Base-by-base conservation (phyloP, 352 stramenopile species). In the Globisporangium splendens region DNA sequence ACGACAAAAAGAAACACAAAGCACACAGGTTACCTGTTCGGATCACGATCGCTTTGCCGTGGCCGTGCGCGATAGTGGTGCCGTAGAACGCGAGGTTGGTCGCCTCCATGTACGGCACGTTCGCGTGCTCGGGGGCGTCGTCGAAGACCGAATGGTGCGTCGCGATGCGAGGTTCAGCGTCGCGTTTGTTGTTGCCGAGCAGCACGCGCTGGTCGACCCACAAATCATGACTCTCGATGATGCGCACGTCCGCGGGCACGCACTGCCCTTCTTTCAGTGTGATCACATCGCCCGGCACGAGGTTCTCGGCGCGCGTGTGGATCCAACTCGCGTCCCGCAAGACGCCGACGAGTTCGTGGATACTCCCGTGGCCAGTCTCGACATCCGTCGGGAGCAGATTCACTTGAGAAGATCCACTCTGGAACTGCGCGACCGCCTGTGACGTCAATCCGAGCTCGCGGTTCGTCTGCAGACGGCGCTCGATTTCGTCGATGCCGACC, bases 271-370 rank as follows among this genome's bases (percentile, higher is more conserved):
- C 63, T 43, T 80, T 75, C 20, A 85, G 59, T 31, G 70, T 69
- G 50, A 85, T 77, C 20, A 85, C 56, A 51, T 85, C 75, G 1
- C 75, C 75, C 0, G 59, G 55, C 2, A 85, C 58, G 35, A 85
- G 55, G 48, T 82, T 85, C 54, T 85, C 75, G 12, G 75, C 75
- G 14, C 75, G 72, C 46, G 69, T 85, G 54, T 85, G 75, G 50
- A 85, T 74, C 75, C 75, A 85, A 24, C 56, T 75, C 38, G 72
- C 70, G 48, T 85, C 75, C 0, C 75, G 70, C 31, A 85, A 61
- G 54, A 85, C 75, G 13, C 62, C 75, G 2, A 85, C 75, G 21
- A 85, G 72, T 59, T 85, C 75, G 58, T 85, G 75, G 56, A 85
- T 80, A 10, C 56, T 61, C 8, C 75, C 75, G 35, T 85, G 75